Conservation (phyloP, 1,139 yeast species). For the Keqinozyma sinolaborantium region DNA sequence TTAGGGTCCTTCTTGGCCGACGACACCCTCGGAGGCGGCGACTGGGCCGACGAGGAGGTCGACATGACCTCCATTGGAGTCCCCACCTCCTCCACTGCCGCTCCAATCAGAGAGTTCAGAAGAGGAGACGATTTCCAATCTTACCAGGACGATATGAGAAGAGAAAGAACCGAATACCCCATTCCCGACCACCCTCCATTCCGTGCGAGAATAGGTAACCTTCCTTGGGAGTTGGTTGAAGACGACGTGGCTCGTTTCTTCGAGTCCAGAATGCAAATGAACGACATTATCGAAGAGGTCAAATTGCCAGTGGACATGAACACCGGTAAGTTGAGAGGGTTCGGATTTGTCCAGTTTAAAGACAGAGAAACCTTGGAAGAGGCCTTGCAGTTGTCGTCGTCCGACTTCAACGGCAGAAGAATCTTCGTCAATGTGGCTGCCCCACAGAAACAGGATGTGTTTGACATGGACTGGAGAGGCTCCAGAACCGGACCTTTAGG, state of each 20-base stretch:
- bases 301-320: conserved; percentile 67
- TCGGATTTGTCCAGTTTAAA: conserved; percentile 79
- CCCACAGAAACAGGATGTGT: conserved; percentile 57
- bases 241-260: conserved; percentile 64
- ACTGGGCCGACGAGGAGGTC: conserved; percentile 62
- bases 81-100: conserved; percentile 27
- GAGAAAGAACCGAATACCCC: conserved; percentile 66
- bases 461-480: conserved; percentile 46
- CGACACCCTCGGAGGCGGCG: conserved; percentile 43
- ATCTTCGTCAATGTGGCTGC: conserved; percentile 89
- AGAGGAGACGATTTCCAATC: conserved; percentile 8
- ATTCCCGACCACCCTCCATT: conserved; percentile 91
- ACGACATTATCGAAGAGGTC: conserved; percentile 53
- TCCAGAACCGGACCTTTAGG: conserved; percentile 36
- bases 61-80: conserved; percentile 54
- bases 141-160: conserved; percentile 14
- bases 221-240: conserved; percentile 81
- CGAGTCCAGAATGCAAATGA: conserved; percentile 53
- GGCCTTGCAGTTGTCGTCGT: conserved; percentile 62
- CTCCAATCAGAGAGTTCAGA: conserved; percentile 16
- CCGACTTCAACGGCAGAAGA: conserved; percentile 70
- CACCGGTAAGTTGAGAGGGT: conserved; percentile 70
- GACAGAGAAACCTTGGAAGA: conserved; percentile 66
- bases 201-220: conserved; percentile 82
- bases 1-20: conserved; percentile 50